phyloP scores from a whole-genome alignment of 1,284 basidiomycete genomes.

The Ustilago hordei region DNA sequence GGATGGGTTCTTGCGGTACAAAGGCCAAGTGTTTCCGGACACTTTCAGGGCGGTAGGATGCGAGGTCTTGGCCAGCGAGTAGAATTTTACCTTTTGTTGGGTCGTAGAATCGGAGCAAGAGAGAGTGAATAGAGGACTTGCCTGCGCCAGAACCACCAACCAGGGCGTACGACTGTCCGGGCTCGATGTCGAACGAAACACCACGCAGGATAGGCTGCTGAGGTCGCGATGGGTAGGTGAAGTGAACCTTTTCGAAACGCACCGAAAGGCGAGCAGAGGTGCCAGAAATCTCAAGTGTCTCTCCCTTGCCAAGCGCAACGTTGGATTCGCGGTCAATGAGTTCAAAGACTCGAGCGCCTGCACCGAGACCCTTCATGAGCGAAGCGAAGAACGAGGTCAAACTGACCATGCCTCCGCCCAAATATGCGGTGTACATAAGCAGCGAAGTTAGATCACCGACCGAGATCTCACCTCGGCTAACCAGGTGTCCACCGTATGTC shows the following conservation, averaged over 20 bases:
- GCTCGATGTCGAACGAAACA: conserved; percentile 68
- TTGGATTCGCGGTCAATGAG: conserved; percentile 78
- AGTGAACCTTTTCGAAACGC: conserved; percentile 70
- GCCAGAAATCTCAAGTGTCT: conserved; percentile 19
- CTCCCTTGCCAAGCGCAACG: conserved; percentile 56
- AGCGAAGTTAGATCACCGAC: conserved; percentile 74
- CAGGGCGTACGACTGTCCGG: conserved; percentile 68
- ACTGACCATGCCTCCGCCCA: conserved; percentile 75
- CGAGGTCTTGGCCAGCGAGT: conserved; percentile 90
- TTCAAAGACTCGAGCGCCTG: conserved; percentile 91
- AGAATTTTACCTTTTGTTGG: conserved; percentile 83
- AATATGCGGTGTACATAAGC: conserved; percentile 91
- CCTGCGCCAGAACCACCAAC: conserved; percentile 70
- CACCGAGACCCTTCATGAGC: conserved; percentile 82
- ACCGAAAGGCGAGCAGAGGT: conserved; percentile 55
- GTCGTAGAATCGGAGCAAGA: conserved; percentile 93
- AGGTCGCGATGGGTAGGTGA: conserved; percentile 70
- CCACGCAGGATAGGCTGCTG: conserved; percentile 68
- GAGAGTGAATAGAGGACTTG: conserved; percentile 89
- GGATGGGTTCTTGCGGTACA: conserved; percentile 66
- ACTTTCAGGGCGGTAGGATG: conserved; percentile 78
- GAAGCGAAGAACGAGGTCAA: conserved; percentile 71
- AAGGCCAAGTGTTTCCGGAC: conserved; percentile 63
- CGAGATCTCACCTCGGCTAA: conserved; percentile 85
- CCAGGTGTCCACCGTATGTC: conserved; percentile 92